phyloP scores from a whole-genome alignment of 225 moss, liverwort and hornwort species.

The Anthoceros angustus region DNA sequence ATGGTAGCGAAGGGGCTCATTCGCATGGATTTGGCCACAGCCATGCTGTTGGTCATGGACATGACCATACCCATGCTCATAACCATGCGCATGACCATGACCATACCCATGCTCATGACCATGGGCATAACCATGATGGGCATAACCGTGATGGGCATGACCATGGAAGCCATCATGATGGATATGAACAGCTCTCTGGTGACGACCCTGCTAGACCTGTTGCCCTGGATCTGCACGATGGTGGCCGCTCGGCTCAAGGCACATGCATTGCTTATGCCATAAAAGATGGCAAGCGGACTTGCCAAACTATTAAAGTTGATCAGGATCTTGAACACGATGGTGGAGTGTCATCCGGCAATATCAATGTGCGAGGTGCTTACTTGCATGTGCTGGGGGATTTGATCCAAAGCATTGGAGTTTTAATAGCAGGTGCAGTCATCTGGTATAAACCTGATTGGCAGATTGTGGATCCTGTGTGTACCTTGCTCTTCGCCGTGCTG shows the following conservation, averaged over 20 bases:
- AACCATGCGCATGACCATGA: not conserved
- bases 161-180: constrained; percentile 4
- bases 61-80: not conserved
- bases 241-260: not conserved
- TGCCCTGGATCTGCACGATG: too few relatives aligned
- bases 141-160: constrained; percentile 6
- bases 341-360: constrained; percentile 21
- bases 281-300: not conserved
- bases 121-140: constrained; percentile 8
- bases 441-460: constrained; percentile 47
- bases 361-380: constrained; percentile 42
- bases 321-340: constrained; percentile 9
- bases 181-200: not conserved
- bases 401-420: constrained; percentile 49
- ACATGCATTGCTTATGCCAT: not conserved
- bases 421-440: constrained; percentile 40
- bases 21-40: constrained; percentile 9
- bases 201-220: not conserved
- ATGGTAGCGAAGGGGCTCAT: constrained; percentile 16
- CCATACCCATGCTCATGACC: not conserved
- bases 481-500: constrained; percentile 38
- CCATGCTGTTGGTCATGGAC: constrained; percentile 7
- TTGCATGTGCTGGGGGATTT: constrained; percentile 55
- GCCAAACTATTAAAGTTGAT: constrained; percentile 7
- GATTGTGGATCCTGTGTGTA: constrained; percentile 58